A percentile compares a stretch with the other conserved stretches of the same genome.
Conservation (phyloP, 2,329 filamentous ascomycete genomes). For the Byssoonygena ceratinophila region DNA sequence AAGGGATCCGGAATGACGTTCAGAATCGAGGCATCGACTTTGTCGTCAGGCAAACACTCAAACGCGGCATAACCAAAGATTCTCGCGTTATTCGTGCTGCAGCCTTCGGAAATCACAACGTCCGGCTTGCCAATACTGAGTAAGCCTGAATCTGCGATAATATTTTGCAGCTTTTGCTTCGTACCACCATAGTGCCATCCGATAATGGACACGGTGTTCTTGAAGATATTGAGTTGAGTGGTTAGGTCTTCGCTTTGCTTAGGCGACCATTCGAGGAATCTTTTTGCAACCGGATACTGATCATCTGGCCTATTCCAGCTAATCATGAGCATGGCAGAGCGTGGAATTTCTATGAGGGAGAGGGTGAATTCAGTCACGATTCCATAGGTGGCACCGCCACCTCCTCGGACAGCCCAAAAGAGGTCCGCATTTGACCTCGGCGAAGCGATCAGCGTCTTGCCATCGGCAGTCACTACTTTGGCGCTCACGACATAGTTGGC, state of each 20-base stretch:
- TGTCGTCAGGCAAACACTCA: conserved; percentile 14
- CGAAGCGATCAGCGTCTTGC: conserved; percentile 41
- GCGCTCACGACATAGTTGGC: conserved; percentile 50
- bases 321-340: conserved; percentile 14
- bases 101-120: conserved; percentile 12
- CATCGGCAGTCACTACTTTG: conserved; percentile 45
- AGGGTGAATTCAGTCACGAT: conserved; percentile 32
- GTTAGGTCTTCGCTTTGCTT: conserved; percentile 13
- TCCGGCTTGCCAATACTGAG: conserved; percentile 11
- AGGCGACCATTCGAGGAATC: conserved; percentile 17
- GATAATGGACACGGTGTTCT: conserved; percentile 11
- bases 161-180: conserved; percentile 10
- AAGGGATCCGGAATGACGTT: not conserved
- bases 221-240: conserved; percentile 17
- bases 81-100: conserved; percentile 13
- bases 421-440: conserved; percentile 44
- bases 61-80: conserved; percentile 13
- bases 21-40: conserved; percentile 7
- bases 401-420: conserved; percentile 53
- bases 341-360: conserved; percentile 6
- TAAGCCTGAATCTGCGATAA: conserved; percentile 15
- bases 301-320: conserved; percentile 8
- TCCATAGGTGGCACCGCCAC: conserved; percentile 50
- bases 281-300: conserved; percentile 14
- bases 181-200: conserved; percentile 15